Evolutionary conservation across 345 rosid species (phyloP), one percentile per base, ranked within the genome.

Genomic region (Eucalyptus globulus): DNA sequence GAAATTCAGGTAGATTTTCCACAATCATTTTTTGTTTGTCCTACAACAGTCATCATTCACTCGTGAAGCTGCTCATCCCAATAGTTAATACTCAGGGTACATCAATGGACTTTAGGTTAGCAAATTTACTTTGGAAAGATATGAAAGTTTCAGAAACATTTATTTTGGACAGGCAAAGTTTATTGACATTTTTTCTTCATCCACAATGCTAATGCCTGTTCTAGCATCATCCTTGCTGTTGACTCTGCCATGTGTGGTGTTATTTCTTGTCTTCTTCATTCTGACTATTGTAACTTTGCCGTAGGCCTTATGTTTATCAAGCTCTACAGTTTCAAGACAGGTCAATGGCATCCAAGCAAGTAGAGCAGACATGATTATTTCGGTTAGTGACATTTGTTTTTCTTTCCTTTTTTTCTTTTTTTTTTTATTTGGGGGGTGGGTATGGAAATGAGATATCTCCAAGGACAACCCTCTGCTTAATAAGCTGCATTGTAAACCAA

Each of bases 301-400:
- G 86, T 81, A 97, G 99, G 99, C 99, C 37, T 91, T 97, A 87
- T 97, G 99, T 89, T 94, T 93, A 83, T 90, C 94, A 90, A 94
- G 97, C 85, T 92, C 96, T 85, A 94, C 95, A 44, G 93, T 91
- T 91, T 94, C 95, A 88, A 94, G 96, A 93, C 98, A 95, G 86
- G 93, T 94, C 87, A 97, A 96, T 88, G 99, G 99, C 80, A 92
- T 97, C 92, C 96, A 93, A 92, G 92, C 94, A 37, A 92, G 94
- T 94, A 94, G 98, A 93, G 99, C 97, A 85, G 98, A 97, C 90
- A 95, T 97, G 99, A 97, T 97, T 69, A 95, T 97, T 90, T 92
- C 99, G 13, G 99, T 96, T 89, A 94, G 98, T 92, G 27, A 76
- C 34, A 6, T 7, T 37, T 0, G 2, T 45, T 6, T 29, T 87